Percentiles rank a stretch among this genome's conserved stretches.
phyloP scores from a whole-genome alignment of 2,329 filamentous ascomycete species.

The Calonectria pauciramosa region DNA sequence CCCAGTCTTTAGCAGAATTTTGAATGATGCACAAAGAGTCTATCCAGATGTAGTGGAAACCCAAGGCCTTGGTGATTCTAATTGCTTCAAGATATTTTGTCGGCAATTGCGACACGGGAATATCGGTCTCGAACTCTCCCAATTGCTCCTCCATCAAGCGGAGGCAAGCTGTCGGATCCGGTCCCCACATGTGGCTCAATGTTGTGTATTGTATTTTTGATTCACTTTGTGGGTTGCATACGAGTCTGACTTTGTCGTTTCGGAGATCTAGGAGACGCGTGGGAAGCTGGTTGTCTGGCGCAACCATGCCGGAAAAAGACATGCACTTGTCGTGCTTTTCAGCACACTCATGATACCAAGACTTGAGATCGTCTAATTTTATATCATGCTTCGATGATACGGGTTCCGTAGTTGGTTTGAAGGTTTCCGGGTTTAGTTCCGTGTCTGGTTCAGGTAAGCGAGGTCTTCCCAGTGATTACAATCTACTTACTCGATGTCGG shows the following conservation, averaged over 20 bases:
- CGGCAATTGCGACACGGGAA: background rate
- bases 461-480: background rate
- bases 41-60: slow-evolving; percentile 14
- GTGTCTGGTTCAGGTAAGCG: background rate
- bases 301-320: slow-evolving; percentile 12
- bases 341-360: slow-evolving; percentile 6
- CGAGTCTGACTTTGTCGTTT: slow-evolving; percentile 16
- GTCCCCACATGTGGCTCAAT: slow-evolving; percentile 28
- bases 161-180: slow-evolving; percentile 11
- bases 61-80: slow-evolving; percentile 11
- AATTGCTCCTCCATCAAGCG: slow-evolving; percentile 7
- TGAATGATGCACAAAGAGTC: slow-evolving; percentile 4
- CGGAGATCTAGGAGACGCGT: slow-evolving; percentile 14
- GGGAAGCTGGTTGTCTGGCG: slow-evolving; percentile 12
- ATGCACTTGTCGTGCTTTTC: slow-evolving; percentile 20
- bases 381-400: slow-evolving; percentile 18
- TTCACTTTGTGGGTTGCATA: background rate
- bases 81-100: slow-evolving; percentile 20
- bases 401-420: background rate
- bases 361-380: slow-evolving; percentile 1
- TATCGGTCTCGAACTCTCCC: slow-evolving; percentile 5
- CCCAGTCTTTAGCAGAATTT: slow-evolving; percentile 5
- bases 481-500: slow-evolving; percentile 22
- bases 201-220: slow-evolving; percentile 19
- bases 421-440: background rate